Conservation (phyloP, 2,329 filamentous ascomycete genomes). For the Paecilomyces formosus region DNA sequence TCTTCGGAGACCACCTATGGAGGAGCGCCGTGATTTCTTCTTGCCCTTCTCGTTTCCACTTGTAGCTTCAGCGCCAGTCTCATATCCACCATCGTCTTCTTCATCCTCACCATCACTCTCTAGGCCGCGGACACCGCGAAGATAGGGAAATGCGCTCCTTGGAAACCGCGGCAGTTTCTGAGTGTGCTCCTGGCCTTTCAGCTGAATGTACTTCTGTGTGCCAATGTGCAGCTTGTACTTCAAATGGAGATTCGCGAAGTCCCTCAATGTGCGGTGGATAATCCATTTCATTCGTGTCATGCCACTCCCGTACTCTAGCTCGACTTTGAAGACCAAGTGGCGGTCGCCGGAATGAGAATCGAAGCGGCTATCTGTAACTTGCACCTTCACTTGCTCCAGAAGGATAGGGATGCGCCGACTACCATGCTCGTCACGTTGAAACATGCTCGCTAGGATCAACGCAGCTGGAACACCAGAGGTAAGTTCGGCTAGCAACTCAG, state of each 20-base stretch:
- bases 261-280: conserved; percentile 75
- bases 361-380: conserved; percentile 71
- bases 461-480: conserved; percentile 88
- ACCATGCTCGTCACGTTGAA: conserved; percentile 92
- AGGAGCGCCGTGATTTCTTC: conserved; percentile 47
- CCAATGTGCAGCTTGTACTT: conserved; percentile 85
- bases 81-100: conserved; percentile 42
- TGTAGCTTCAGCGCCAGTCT: conserved; percentile 54
- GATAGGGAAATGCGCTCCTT: conserved; percentile 78
- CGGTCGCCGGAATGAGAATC: conserved; percentile 52
- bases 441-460: conserved; percentile 92
- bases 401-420: conserved; percentile 92
- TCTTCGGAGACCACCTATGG: conserved; percentile 51
- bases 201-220: conserved; percentile 73
- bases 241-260: conserved; percentile 87
- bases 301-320: conserved; percentile 92
- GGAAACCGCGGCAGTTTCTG: conserved; percentile 87
- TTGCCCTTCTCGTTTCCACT: conserved; percentile 59
- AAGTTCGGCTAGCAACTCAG: conserved; percentile 91
- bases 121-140: conserved; percentile 70
- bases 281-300: conserved; percentile 96
- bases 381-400: conserved; percentile 86
- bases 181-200: conserved; percentile 58
- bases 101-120: conserved; percentile 74
- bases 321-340: conserved; percentile 82